phyloP scores from a whole-genome alignment of 1,284 basidiomycete species.

The Ustanciosporium gigantosporum region DNA sequence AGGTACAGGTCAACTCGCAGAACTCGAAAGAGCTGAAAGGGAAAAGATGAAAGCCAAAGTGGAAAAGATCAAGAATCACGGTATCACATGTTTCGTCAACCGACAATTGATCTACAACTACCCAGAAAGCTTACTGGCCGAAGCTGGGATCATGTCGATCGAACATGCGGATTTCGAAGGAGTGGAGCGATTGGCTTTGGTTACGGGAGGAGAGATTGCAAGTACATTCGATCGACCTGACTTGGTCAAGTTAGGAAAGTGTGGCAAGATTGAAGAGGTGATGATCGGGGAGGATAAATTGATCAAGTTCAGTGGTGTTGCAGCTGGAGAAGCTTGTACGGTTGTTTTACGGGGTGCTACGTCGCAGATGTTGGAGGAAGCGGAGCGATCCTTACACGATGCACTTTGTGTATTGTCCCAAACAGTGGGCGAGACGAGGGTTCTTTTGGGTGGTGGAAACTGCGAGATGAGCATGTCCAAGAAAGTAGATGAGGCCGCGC shows the following conservation, averaged over 20 bases:
- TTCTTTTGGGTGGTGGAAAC: conserved; percentile 92
- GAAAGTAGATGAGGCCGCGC: conserved; percentile 85
- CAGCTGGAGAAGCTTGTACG: conserved; percentile 97
- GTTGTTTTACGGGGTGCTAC: conserved; percentile 96
- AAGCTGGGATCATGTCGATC: conserved; percentile 92
- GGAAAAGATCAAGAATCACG: conserved; percentile 87
- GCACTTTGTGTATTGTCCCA: conserved; percentile 96
- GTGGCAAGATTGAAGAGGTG: conserved; percentile 95
- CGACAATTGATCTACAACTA: conserved; percentile 99
- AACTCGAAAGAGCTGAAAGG: conserved; percentile 93
- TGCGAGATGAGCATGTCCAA: conserved; percentile 98
- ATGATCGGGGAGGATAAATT: conserved; percentile 99
- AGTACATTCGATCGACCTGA: conserved; percentile 94
- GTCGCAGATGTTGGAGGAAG: conserved; percentile 98
- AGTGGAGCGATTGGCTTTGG: conserved; percentile 90
- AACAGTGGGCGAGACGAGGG: conserved; percentile 93
- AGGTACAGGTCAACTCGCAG: conserved; percentile 91
- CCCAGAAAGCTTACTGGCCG: conserved; percentile 89
- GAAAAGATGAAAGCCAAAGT: conserved; percentile 99
- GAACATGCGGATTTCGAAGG: conserved; percentile 99
- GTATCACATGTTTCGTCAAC: conserved; percentile 98
- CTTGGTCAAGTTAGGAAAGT: conserved; percentile 87
- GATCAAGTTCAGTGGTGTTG: conserved; percentile 98
- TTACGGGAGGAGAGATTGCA: conserved; percentile 97
- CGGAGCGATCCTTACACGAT: conserved; percentile 95